Conservation (phyloP, 345 rosid species). For the Hypericum androsaemum region DNA sequence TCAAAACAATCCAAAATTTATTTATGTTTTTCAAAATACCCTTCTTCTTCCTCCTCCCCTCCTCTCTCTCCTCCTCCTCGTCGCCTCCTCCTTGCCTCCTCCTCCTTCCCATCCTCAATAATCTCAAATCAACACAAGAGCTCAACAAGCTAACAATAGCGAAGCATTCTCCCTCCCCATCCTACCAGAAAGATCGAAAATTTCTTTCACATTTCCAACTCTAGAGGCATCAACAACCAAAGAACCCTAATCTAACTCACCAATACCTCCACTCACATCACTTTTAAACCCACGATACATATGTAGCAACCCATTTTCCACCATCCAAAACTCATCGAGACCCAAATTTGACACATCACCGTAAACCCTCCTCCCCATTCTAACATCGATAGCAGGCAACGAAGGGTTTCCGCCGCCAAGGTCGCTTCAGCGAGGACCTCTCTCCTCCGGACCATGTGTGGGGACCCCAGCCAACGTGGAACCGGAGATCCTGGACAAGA, state of each 20-base stretch:
- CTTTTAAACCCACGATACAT: conserved; percentile 11
- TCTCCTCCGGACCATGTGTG: too few relatives aligned
- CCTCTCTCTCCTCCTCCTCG: too few relatives aligned
- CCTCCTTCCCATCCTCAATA: conserved; percentile 19
- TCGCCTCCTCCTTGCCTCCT: too few relatives aligned
- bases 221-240: conserved; percentile 13
- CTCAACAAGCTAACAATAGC: conserved; percentile 26
- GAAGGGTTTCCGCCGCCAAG: too few relatives aligned
- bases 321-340: conserved; percentile 25
- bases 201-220: conserved; percentile 13
- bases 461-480: too few relatives aligned
- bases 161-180: conserved; percentile 19
- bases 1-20: too few relatives aligned
- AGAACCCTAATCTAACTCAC: conserved; percentile 15
- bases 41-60: too few relatives aligned
- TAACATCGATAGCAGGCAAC: conserved; percentile 21
- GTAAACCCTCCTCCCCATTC: conserved; percentile 23
- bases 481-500: too few relatives aligned
- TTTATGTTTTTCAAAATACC: too few relatives aligned
- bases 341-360: conserved; percentile 31
- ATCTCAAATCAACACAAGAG: conserved; percentile 24
- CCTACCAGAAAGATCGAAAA: conserved; percentile 14
- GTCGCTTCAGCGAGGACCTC: too few relatives aligned
- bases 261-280: not conserved
- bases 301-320: conserved; percentile 21